phyloP scores from a whole-genome alignment of 768 basidiomycete species.

The Termitomyces eurrhizus region DNA sequence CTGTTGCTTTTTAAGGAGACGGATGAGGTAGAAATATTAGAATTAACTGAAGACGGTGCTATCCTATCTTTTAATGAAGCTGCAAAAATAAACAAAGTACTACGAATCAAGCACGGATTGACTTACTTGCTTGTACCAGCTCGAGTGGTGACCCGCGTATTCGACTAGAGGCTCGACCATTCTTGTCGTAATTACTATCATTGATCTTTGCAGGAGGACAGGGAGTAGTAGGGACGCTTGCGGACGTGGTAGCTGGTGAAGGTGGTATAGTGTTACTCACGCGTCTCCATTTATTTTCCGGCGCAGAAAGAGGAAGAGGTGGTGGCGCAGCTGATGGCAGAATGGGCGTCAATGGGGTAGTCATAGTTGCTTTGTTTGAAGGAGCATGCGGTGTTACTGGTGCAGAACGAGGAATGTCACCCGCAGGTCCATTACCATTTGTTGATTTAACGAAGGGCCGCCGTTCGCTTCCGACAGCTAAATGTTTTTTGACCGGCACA shows the following conservation, averaged over 20 bases:
- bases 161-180: neutral
- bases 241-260: slow-evolving; percentile 1
- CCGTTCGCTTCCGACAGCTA: slow-evolving; percentile 49
- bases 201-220: neutral
- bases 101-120: neutral
- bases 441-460: slow-evolving; percentile 35
- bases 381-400: slow-evolving; percentile 15
- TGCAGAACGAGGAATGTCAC: slow-evolving; percentile 14
- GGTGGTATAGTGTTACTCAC: slow-evolving; percentile 13
- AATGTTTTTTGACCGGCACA: slow-evolving; percentile 30
- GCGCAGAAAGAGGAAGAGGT: slow-evolving; percentile 7
- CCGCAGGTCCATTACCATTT: slow-evolving; percentile 11
- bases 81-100: neutral
- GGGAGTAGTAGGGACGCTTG: neutral
- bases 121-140: slow-evolving; percentile 13
- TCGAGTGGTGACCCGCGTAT: slow-evolving; percentile 3
- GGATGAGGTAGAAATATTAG: neutral
- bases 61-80: slow-evolving; percentile 13
- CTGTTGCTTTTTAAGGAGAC: slow-evolving; percentile 1
- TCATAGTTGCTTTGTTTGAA: slow-evolving; percentile 7
- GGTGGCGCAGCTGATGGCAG: slow-evolving; percentile 19
- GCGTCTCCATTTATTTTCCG: slow-evolving; percentile 29
- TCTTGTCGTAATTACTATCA: neutral
- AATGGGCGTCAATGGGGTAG: slow-evolving; percentile 15
- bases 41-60: neutral